Evolutionary conservation across 108 stramenopile species (phyloP).

Genomic region (Aurantiochytrium sp.): DNA sequence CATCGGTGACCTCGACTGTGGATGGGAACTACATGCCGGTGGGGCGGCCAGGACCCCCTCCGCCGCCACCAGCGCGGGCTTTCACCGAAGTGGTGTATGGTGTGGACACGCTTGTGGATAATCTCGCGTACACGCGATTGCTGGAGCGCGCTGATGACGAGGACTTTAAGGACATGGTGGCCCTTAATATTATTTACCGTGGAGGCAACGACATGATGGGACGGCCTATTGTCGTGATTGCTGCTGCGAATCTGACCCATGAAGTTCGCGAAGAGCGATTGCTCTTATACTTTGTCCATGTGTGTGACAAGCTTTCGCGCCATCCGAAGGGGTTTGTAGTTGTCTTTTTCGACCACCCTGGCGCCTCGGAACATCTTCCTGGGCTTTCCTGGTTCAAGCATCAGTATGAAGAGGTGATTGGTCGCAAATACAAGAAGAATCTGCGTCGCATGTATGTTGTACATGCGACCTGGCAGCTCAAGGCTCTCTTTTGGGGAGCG

Average conservation of each 20-base stretch:
- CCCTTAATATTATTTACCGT: neutral
- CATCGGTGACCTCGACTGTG: neutral
- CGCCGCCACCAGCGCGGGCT: neutral
- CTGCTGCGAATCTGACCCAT: neutral
- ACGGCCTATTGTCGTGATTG: neutral
- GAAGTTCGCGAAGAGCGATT: neutral
- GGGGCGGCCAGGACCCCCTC: neutral
- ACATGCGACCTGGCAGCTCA: neutral
- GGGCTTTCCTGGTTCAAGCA: neutral
- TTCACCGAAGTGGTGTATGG: neutral
- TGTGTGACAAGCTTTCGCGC: neutral
- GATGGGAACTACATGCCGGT: neutral
- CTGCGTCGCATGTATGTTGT: neutral
- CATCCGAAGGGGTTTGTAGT: neutral
- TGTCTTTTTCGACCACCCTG: neutral
- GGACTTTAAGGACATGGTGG: neutral
- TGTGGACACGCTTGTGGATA: neutral
- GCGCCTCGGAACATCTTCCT: neutral
- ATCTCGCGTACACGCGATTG: neutral
- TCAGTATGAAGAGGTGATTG: conserved; percentile 1
- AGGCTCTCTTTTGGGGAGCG: neutral
- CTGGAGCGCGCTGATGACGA: neutral
- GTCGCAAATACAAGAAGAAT: conserved; percentile 16
- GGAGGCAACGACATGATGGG: neutral
- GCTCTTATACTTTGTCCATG: neutral